These are phyloP conservation scores for Pleurotus eryngii DNA, from an alignment of 768 basidiomycete genomes.

Conservation along the genomic window DNA sequence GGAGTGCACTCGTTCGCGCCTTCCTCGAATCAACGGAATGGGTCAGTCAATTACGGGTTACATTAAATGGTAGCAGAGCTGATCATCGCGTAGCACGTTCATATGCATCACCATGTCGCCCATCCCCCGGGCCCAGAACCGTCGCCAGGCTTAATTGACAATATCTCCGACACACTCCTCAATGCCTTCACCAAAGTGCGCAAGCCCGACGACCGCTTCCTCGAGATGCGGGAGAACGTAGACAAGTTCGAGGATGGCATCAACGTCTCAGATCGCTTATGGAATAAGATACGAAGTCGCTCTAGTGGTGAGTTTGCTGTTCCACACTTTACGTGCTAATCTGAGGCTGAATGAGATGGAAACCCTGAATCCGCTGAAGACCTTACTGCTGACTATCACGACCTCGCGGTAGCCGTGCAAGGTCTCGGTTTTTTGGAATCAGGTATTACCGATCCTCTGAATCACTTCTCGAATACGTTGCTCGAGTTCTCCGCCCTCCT, in stretches of 20 bases:
- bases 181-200: conserved; percentile 95
- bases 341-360: conserved; percentile 86
- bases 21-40: conserved; percentile 99
- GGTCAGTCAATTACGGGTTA: conserved; percentile 46
- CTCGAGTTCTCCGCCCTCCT: conserved; percentile 91
- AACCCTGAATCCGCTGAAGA: conserved; percentile 84
- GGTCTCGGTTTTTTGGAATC: conserved; percentile 97
- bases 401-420: conserved; percentile 93
- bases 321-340: conserved; percentile 27
- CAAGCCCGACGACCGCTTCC: conserved; percentile 95
- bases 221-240: conserved; percentile 85
- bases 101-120: conserved; percentile 95
- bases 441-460: conserved; percentile 96
- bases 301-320: conserved; percentile 73
- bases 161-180: conserved; percentile 90
- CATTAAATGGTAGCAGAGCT: background rate
- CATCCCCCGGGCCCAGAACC: conserved; percentile 88
- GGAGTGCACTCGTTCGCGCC: conserved; percentile 85
- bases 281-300: conserved; percentile 72
- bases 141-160: conserved; percentile 82
- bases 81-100: conserved; percentile 65
- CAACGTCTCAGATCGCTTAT: conserved; percentile 73
- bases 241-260: conserved; percentile 98
- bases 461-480: conserved; percentile 94
- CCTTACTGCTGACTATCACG: conserved; percentile 95